Evolutionary conservation across 2,329 filamentous ascomycete species (phyloP).

Genomic region (Sordariomycetes sp.): DNA sequence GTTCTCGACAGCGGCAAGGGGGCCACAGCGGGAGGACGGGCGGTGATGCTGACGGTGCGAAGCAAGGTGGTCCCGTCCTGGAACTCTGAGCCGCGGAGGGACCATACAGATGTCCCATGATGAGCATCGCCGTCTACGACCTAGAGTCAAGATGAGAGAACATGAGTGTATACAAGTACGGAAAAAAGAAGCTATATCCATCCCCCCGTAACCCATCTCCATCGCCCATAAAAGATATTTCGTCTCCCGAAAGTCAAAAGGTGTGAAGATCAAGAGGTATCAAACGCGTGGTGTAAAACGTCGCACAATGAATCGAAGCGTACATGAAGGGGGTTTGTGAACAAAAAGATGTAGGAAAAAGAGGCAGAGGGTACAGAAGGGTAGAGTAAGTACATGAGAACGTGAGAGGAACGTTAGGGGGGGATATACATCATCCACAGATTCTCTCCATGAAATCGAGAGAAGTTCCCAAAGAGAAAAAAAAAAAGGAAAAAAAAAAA

Average conservation of each 20-base stretch:
- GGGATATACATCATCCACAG: neutral
- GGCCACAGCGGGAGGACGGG: too few species aligned
- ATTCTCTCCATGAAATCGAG: neutral
- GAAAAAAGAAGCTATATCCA: constrained; percentile 8
- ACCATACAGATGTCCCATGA: too few species aligned
- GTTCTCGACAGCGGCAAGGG: constrained; percentile 14
- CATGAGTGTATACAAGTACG: constrained; percentile 10
- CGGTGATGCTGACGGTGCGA: too few species aligned
- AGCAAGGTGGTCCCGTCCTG: too few species aligned
- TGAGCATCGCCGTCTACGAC: too few species aligned
- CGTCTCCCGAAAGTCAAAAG: neutral
- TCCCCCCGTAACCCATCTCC: neutral
- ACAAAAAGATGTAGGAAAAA: neutral
- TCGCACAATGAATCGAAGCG: neutral
- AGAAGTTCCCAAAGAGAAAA: too few species aligned
- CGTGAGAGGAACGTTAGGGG: too few species aligned
- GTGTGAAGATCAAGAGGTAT: neutral
- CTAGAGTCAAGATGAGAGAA: too few species aligned
- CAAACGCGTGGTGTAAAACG: neutral
- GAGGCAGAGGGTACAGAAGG: neutral
- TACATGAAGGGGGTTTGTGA: too few species aligned
- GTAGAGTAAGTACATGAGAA: too few species aligned
- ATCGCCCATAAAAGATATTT: neutral
- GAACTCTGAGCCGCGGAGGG: too few species aligned
- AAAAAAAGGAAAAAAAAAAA: constrained; percentile 1